phyloP scores from a whole-genome alignment of 805 yeast genomes.

The Saccharomycopsis microspora region DNA sequence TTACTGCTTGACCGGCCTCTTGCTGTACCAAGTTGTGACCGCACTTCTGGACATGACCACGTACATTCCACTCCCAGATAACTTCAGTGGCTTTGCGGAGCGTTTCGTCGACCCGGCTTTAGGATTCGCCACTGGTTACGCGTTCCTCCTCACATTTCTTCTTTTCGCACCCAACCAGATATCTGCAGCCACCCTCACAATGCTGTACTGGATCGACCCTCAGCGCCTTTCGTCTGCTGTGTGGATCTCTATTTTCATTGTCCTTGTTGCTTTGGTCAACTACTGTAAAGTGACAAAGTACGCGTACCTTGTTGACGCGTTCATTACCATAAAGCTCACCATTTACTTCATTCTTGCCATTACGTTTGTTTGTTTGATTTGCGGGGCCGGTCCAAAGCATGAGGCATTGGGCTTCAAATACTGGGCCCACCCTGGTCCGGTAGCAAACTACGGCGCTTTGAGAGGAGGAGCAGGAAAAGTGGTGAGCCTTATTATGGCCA shows the following conservation, averaged over 20 bases:
- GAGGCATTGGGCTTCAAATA: constrained; percentile 42
- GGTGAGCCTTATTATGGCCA: constrained; percentile 47
- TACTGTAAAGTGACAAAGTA: constrained; percentile 14
- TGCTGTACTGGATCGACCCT: constrained; percentile 31
- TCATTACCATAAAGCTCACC: constrained; percentile 7
- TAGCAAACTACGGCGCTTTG: neutral
- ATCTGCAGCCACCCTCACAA: constrained; percentile 35
- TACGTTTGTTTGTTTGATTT: constrained; percentile 27
- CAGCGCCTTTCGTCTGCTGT: constrained; percentile 30
- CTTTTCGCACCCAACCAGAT: constrained; percentile 14
- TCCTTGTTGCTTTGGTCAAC: constrained; percentile 8
- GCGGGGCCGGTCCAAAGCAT: constrained; percentile 28
- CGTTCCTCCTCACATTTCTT: constrained; percentile 30
- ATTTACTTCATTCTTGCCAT: constrained; percentile 20
- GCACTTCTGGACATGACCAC: constrained; percentile 78
- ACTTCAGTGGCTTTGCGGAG: constrained; percentile 60
- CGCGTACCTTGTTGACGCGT: constrained; percentile 11
- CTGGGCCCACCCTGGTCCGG: constrained; percentile 37
- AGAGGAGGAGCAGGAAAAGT: constrained; percentile 36
- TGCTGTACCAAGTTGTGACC: constrained; percentile 58
- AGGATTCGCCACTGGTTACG: constrained; percentile 64
- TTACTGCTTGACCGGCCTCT: constrained; percentile 51
- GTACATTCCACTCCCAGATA: constrained; percentile 54
- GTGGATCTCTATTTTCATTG: constrained; percentile 30
- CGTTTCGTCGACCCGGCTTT: constrained; percentile 59